Conservation (phyloP, 495 filamentous ascomycete genomes). For the Talaromyces ruber region DNA sequence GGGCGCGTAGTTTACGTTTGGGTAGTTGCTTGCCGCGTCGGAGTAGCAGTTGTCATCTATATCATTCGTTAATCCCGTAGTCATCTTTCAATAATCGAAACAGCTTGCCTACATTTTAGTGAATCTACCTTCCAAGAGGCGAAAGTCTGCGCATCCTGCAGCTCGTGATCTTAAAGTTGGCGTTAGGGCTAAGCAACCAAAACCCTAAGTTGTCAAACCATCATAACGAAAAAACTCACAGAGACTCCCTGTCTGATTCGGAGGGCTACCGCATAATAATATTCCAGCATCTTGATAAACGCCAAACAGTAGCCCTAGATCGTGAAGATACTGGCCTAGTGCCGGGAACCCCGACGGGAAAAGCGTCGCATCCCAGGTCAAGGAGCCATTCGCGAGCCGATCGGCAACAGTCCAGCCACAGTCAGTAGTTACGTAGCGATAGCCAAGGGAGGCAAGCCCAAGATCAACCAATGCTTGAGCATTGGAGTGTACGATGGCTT, state of each 20-base stretch:
- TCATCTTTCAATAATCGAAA: neutral
- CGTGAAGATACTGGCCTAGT: slow-evolving; percentile 41
- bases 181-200: slow-evolving; percentile 14
- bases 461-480: slow-evolving; percentile 46
- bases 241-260: slow-evolving; percentile 19
- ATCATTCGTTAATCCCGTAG: neutral
- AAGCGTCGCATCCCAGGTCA: slow-evolving; percentile 45
- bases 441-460: slow-evolving; percentile 40
- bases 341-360: slow-evolving; percentile 44
- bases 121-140: slow-evolving; percentile 35
- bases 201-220: neutral
- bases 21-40: slow-evolving; percentile 24
- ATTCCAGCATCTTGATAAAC: slow-evolving; percentile 46
- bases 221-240: slow-evolving; percentile 10
- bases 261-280: slow-evolving; percentile 17
- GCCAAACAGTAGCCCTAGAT: slow-evolving; percentile 42
- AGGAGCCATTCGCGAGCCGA: slow-evolving; percentile 30
- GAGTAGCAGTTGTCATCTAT: slow-evolving; percentile 45
- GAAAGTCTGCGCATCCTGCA: slow-evolving; percentile 34
- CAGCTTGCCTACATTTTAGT: slow-evolving; percentile 26
- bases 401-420: slow-evolving; percentile 45
- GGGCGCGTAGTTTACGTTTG: slow-evolving; percentile 31
- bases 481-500: slow-evolving; percentile 39
- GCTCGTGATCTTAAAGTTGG: slow-evolving; percentile 26
- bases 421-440: slow-evolving; percentile 47